Conservation (phyloP, 1,284 basidiomycete species). For the Ustilago tritici region DNA sequence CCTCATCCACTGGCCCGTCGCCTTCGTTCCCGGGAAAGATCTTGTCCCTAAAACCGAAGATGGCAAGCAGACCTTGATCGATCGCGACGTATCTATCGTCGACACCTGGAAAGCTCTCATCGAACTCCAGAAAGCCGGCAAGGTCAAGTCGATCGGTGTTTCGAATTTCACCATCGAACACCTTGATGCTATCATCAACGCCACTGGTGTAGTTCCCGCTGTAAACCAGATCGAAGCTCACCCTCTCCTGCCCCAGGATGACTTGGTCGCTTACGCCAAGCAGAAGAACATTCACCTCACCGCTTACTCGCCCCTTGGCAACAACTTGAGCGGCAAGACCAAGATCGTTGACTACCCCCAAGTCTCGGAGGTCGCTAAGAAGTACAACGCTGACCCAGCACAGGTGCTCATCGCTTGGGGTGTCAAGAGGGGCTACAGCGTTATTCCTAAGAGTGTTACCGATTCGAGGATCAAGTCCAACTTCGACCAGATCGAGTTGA, state of each 20-base stretch:
- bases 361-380: slow-evolving; percentile 68
- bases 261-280: slow-evolving; percentile 59
- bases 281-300: slow-evolving; percentile 68
- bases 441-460: slow-evolving; percentile 71
- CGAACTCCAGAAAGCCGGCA: slow-evolving; percentile 72
- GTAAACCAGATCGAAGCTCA: slow-evolving; percentile 88
- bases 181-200: slow-evolving; percentile 78
- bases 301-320: slow-evolving; percentile 71
- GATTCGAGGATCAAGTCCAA: slow-evolving; percentile 68
- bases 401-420: slow-evolving; percentile 71
- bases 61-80: slow-evolving; percentile 73
- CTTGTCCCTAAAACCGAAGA: slow-evolving; percentile 74
- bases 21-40: slow-evolving; percentile 54
- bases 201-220: slow-evolving; percentile 81
- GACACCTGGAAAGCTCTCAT: slow-evolving; percentile 87
- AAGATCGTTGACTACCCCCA: slow-evolving; percentile 66
- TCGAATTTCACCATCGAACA: slow-evolving; percentile 82
- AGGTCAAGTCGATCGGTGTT: slow-evolving; percentile 73
- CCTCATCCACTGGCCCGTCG: slow-evolving; percentile 89
- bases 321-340: slow-evolving; percentile 62
- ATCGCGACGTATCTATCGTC: slow-evolving; percentile 75
- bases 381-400: slow-evolving; percentile 65
- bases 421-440: slow-evolving; percentile 67
- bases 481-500: slow-evolving; percentile 68
- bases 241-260: slow-evolving; percentile 72